Percentiles rank a stretch among this genome's conserved stretches.
Evolutionary conservation across 192 early-diverging fungal species (phyloP).

Genomic region (Obelidium mucronatum): DNA sequence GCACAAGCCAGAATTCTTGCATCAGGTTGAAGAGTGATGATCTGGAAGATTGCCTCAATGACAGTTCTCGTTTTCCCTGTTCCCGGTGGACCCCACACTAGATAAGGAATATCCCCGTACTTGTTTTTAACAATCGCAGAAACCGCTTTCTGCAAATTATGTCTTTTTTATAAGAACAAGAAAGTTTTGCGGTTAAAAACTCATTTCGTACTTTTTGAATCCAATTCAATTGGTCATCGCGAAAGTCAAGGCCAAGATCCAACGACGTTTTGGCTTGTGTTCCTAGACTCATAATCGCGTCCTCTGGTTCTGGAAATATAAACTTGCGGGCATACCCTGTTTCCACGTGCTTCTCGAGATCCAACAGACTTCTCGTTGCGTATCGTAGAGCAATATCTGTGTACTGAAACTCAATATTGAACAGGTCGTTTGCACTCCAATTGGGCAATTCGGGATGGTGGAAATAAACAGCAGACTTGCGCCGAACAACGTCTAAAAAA

Average conservation of each 20-base stretch:
- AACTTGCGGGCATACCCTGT: background rate
- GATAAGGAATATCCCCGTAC: constrained; percentile 45
- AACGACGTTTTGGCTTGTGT: background rate
- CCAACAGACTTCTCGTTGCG: background rate
- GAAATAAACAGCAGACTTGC: constrained; percentile 5
- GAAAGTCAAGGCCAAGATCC: constrained; percentile 10
- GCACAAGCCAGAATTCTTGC: constrained; percentile 60
- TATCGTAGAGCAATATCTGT: background rate
- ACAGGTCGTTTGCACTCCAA: background rate
- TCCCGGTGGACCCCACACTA: constrained; percentile 44
- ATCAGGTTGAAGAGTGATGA: constrained; percentile 42
- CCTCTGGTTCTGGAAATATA: constrained; percentile 33
- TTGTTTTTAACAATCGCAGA: constrained; percentile 17
- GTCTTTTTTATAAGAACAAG: too few relatives aligned
- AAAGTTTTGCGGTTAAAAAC: too few relatives aligned
- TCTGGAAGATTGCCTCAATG: constrained; percentile 57
- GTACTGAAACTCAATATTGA: constrained; percentile 30
- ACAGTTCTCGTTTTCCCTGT: constrained; percentile 68
- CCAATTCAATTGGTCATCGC: constrained; percentile 31
- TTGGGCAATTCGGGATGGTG: background rate
- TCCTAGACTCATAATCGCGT: constrained; percentile 1
- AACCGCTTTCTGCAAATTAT: constrained; percentile 41
- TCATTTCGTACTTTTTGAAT: constrained; percentile 32
- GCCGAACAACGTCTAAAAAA: constrained; percentile 2
- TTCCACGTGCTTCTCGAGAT: background rate